Percentiles rank a stretch among this genome's conserved stretches.
Conservation (phyloP, 2,329 filamentous ascomycete species). For the Sporothrix brasiliensis region DNA sequence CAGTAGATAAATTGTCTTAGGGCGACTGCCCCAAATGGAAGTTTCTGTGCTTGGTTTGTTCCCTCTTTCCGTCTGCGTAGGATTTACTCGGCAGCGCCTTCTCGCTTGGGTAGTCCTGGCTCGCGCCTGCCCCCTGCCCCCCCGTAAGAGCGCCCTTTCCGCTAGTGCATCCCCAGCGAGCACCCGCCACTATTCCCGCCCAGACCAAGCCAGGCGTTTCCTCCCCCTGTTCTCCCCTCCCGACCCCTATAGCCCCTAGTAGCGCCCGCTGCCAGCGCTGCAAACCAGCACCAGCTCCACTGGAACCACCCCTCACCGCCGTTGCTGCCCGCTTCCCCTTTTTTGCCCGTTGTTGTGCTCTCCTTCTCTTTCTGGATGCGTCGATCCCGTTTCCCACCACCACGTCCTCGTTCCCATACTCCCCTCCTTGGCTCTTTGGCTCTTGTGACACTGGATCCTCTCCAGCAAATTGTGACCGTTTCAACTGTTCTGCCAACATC, state of each 20-base stretch:
- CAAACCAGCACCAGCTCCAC: background rate
- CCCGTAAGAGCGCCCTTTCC: constrained; percentile 15
- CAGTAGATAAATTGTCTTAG: background rate
- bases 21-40: background rate
- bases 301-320: constrained; percentile 31
- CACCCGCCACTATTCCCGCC: background rate
- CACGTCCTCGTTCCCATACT: background rate
- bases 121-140: constrained; percentile 3
- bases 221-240: constrained; percentile 2
- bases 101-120: background rate
- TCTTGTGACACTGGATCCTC: background rate
- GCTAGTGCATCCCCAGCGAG: constrained; percentile 3
- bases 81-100: background rate
- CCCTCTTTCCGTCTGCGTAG: background rate
- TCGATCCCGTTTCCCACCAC: constrained; percentile 20
- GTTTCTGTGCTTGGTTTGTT: background rate
- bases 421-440: background rate
- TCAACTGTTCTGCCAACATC: background rate
- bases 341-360: background rate
- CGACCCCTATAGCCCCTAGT: constrained; percentile 14
- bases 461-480: background rate
- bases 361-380: constrained; percentile 15
- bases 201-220: constrained; percentile 22
- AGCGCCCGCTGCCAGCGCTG: constrained; percentile 13
- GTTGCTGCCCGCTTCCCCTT: constrained; percentile 22